A percentile compares a stretch with the other conserved stretches of the same genome.
phyloP scores from a whole-genome alignment of 345 rosid species.

The Rhizophora mangle region DNA sequence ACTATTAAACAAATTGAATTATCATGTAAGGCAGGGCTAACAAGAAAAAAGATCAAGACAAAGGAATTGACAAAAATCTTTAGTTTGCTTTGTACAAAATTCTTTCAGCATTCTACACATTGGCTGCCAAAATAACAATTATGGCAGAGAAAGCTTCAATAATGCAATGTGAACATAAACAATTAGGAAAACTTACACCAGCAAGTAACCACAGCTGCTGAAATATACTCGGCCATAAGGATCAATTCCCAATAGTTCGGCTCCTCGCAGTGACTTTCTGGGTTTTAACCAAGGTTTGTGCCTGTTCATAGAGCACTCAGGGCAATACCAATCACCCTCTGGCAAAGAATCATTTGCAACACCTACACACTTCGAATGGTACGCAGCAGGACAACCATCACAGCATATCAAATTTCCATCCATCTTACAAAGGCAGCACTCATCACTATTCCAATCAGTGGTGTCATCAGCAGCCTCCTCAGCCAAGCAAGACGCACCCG shows the following conservation, averaged over 20 bases:
- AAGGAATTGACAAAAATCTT: no score
- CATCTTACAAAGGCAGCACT: constrained; percentile 95
- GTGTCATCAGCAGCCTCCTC: constrained; percentile 55
- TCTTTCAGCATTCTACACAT: neutral
- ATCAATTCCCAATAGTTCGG: constrained; percentile 80
- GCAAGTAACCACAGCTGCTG: constrained; percentile 76
- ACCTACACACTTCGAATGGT: constrained; percentile 94
- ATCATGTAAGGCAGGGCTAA: no score
- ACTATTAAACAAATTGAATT: no score
- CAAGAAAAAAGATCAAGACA: no score
- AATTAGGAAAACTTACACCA: constrained; percentile 73
- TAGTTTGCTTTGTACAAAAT: neutral
- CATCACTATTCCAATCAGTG: constrained; percentile 80
- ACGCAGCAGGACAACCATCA: constrained; percentile 99
- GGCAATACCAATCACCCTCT: constrained; percentile 96
- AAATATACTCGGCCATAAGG: constrained; percentile 67
- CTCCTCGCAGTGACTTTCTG: constrained; percentile 70
- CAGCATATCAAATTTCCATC: constrained; percentile 92
- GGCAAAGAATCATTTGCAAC: constrained; percentile 77
- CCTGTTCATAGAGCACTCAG: constrained; percentile 77
- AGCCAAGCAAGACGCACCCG: constrained; percentile 46
- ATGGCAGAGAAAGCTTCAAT: neutral
- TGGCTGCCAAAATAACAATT: no score
- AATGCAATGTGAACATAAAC: neutral
- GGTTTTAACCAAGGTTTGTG: constrained; percentile 51